phyloP scores from a whole-genome alignment of 139 green algal genomes.

The Volvox africanus region DNA sequence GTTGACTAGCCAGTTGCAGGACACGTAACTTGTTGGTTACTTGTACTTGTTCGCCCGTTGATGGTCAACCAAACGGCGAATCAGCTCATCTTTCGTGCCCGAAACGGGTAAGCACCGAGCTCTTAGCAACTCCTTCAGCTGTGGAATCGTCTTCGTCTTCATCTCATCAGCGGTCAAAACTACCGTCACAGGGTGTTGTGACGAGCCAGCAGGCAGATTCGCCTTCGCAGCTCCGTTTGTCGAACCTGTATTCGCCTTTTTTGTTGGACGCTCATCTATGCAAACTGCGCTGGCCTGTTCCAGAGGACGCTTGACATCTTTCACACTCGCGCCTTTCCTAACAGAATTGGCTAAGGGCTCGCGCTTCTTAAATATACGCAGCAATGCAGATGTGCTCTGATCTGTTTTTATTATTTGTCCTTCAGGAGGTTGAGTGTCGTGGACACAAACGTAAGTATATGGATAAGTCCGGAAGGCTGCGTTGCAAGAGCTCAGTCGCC shows the following conservation, averaged over 20 bases:
- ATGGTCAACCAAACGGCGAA: slow-evolving; percentile 39
- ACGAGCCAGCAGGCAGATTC: not conserved
- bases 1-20: too few relatives aligned
- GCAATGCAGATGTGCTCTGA: not conserved
- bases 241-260: not conserved
- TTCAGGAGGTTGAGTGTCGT: slow-evolving; percentile 23
- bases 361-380: slow-evolving; percentile 18
- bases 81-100: slow-evolving; percentile 48
- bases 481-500: not conserved
- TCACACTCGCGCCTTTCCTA: slow-evolving; percentile 15
- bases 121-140: slow-evolving; percentile 43
- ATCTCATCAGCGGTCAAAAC: slow-evolving; percentile 29
- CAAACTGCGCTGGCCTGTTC: not conserved
- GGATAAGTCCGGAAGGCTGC: not conserved
- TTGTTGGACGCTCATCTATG: slow-evolving; percentile 2
- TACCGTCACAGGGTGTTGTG: not conserved
- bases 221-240: not conserved
- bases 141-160: slow-evolving; percentile 40
- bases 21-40: not conserved
- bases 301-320: not conserved
- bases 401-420: slow-evolving; percentile 8
- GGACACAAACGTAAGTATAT: slow-evolving; percentile 5
- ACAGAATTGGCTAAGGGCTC: too few relatives aligned
- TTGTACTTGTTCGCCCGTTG: slow-evolving; percentile 34
- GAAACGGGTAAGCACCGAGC: slow-evolving; percentile 4